Conservation (phyloP, 306 rosid species). For the Pterocarpus santalinus region DNA sequence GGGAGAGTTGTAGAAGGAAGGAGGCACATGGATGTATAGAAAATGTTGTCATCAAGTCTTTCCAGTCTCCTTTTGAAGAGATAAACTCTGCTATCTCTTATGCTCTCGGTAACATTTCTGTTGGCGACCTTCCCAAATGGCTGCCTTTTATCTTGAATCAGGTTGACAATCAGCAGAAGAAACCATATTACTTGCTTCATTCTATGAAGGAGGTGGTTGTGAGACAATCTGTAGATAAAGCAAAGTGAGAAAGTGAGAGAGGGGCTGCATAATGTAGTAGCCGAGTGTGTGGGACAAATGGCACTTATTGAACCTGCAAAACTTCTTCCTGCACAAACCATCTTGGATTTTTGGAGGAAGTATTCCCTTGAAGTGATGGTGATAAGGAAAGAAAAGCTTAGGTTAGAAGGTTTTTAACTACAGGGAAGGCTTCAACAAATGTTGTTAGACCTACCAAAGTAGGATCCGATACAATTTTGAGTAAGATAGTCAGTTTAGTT, state of each 20-base stretch:
- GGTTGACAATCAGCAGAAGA: conserved; percentile 99
- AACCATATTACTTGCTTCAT: conserved; percentile 96
- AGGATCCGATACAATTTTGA: conserved; percentile 90
- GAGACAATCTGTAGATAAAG: conserved; percentile 94
- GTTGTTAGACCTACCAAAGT: conserved; percentile 80
- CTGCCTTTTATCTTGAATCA: conserved; percentile 98
- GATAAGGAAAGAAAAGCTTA: conserved; percentile 79
- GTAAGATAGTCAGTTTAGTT: conserved; percentile 95
- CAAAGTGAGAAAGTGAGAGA: conserved; percentile 98
- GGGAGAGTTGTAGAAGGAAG: conserved; percentile 98
- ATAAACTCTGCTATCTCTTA: conserved; percentile 98
- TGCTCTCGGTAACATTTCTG: conserved; percentile 99
- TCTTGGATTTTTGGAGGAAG: conserved; percentile 92
- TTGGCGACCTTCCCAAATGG: conserved; percentile 94
- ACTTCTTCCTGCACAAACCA: conserved; percentile 93
- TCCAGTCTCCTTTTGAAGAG: conserved; percentile 99
- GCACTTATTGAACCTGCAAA: conserved; percentile 96
- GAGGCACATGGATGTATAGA: conserved; percentile 85
- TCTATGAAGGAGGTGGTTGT: conserved; percentile 99
- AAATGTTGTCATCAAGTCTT: conserved; percentile 94
- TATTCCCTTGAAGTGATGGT: conserved; percentile 69
- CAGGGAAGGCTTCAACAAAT: conserved; percentile 81
- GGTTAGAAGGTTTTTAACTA: conserved; percentile 78
- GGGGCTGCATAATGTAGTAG: conserved; percentile 98
- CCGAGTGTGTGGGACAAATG: conserved; percentile 96